Percentiles rank a stretch among this genome's conserved stretches.
Evolutionary conservation across 305 asterid species (phyloP).

Genomic region (Solanum hybrid): DNA sequence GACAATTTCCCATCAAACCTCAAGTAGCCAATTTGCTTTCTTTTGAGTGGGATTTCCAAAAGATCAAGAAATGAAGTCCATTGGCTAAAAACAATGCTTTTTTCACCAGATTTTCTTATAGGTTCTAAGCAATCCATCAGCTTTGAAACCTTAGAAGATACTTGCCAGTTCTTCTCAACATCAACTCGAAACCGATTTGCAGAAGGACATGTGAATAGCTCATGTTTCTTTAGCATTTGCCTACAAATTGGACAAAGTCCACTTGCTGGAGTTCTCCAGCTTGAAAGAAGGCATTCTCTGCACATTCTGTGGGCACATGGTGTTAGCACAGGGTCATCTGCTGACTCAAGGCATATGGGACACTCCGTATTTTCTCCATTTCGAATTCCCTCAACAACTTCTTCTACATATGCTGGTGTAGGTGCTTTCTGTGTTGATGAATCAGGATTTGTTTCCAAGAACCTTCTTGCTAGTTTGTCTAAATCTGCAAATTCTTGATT

Average conservation of each 20-base stretch:
- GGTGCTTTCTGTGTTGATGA: constrained; percentile 30
- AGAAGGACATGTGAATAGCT: constrained; percentile 64
- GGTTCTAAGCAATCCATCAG: constrained; percentile 52
- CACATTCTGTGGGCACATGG: constrained; percentile 88
- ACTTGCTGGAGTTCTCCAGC: constrained; percentile 50
- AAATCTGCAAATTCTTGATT: constrained; percentile 51
- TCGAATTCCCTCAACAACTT: constrained; percentile 57
- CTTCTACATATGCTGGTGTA: constrained; percentile 58
- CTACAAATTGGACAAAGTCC: constrained; percentile 76
- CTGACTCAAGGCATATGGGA: constrained; percentile 79
- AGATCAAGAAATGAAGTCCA: constrained; percentile 75
- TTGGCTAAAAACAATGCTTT: constrained; percentile 71
- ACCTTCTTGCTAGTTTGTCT: constrained; percentile 52
- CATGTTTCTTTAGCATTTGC: constrained; percentile 38
- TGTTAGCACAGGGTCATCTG: constrained; percentile 76
- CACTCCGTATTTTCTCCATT: constrained; percentile 58
- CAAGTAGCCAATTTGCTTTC: constrained; percentile 38
- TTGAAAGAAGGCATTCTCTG: constrained; percentile 62
- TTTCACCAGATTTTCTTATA: constrained; percentile 34
- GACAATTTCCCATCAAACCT: constrained; percentile 61
- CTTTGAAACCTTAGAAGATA: constrained; percentile 58
- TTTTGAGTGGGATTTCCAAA: constrained; percentile 47
- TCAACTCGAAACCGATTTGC: constrained; percentile 34
- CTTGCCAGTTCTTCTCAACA: constrained; percentile 53
- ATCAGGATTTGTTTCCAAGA: constrained; percentile 43